Base-by-base conservation (phyloP, 768 basidiomycete genomes). In the Mycena epipterygia region DNA sequence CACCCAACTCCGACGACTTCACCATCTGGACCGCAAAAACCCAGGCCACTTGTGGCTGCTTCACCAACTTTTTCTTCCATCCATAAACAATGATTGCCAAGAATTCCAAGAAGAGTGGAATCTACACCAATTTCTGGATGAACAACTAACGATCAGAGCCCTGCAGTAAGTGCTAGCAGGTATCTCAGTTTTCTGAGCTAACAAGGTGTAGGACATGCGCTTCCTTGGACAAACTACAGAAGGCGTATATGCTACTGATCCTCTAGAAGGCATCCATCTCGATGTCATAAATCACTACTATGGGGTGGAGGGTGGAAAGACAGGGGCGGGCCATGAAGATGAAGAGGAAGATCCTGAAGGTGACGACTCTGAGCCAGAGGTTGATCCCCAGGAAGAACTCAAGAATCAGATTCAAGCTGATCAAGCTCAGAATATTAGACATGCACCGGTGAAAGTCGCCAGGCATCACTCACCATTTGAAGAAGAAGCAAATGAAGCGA, bases 21-120 rank as follows among this genome's bases (percentile, higher is more conserved):
- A 53, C 21, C 30, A 33, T 19, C 29, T 52, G 4, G 23, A 53
- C 19, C 52, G 30, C 13, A 33, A 32, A 33, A 5, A 32, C 6
- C 52, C 52, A 8, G 4, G 2, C n/a, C 52, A 53, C 19, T 14
- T 53, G 2, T 53, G 52, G 52, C 52, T 53, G 1, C 52, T 53
- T 11, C 52, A 53, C n/a, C 14, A n/a, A 27, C 71, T 84, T 0
- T 84, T 83, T 61, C 72, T 83, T 7, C 32, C 63, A 1, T 39
- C 48, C 3, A 71, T 83, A 25, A 79, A 83, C 39, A n/a, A 59
- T 0, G 79, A 82, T 48, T 81, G 79, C 41, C 0, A 58, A 0
- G 37, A 57, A 5, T 81, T 83, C 62, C 75, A 70, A n/a, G 4
- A 59, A 6, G 74, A 80, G 16, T 83, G 81, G 79, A 83, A 83